These are phyloP conservation scores for Candida silvatica DNA, from an alignment of 805 yeast genomes.

Conservation along the genomic window DNA sequence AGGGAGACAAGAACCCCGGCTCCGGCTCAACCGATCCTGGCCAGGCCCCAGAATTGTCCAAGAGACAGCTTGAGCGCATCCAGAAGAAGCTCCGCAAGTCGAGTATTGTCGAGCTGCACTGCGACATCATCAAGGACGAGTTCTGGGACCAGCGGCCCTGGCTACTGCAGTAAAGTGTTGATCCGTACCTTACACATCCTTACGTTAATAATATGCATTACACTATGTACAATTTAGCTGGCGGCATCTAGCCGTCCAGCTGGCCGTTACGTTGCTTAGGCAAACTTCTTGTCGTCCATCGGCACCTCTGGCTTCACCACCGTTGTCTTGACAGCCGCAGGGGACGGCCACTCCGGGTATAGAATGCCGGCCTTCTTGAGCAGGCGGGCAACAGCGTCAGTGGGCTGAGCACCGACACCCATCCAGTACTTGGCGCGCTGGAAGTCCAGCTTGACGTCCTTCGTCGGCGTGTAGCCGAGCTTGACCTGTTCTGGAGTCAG, in stretches of 20 bases:
- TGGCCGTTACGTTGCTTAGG: no score
- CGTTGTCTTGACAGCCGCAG: slow-evolving; percentile 23
- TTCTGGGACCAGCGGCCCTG: slow-evolving; percentile 52
- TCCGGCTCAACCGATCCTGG: no score
- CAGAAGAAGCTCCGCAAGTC: slow-evolving; percentile 43
- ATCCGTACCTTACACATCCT: no score
- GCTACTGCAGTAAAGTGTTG: slow-evolving; percentile 12
- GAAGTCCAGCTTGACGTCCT: slow-evolving; percentile 80
- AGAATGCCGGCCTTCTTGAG: slow-evolving; percentile 73
- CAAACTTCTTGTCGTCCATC: slow-evolving; percentile 17
- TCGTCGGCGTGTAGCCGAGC: slow-evolving; percentile 49
- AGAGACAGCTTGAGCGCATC: slow-evolving; percentile 41
- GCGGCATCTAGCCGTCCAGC: slow-evolving; percentile 21
- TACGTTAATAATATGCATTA: slow-evolving; percentile 27
- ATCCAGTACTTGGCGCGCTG: slow-evolving; percentile 91
- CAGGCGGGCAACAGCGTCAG: slow-evolving; percentile 68
- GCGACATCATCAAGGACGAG: slow-evolving; percentile 53
- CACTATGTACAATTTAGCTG: neutral
- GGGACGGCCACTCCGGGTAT: slow-evolving; percentile 49
- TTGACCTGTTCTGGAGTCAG: slow-evolving; percentile 52
- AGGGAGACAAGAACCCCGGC: no score
- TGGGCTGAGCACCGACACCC: slow-evolving; percentile 95
- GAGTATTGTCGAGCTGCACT: slow-evolving; percentile 36
- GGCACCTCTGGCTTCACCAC: slow-evolving; percentile 14
- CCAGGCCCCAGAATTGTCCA: slow-evolving; percentile 12